A percentile compares a stretch with the other conserved stretches of the same genome.
These are phyloP conservation scores for Jamesozyma lodderae DNA, from an alignment of 805 yeast genomes.

Conservation along the genomic window DNA sequence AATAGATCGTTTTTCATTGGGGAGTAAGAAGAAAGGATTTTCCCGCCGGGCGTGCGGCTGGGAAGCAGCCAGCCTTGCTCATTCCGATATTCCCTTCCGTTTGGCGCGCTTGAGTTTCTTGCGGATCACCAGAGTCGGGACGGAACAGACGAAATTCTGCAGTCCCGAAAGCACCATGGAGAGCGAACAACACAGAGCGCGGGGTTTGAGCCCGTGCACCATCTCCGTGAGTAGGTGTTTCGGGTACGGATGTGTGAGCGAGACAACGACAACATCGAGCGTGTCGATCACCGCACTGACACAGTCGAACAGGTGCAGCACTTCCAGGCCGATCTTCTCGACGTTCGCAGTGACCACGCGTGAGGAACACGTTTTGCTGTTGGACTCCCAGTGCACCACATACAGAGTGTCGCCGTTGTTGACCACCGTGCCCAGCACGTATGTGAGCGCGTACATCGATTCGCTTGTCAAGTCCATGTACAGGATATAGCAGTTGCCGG, in stretches of 20 bases:
- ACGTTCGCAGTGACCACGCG: constrained; percentile 11
- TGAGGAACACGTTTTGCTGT: constrained; percentile 3
- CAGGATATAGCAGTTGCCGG: constrained; percentile 38
- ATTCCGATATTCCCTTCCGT: constrained; percentile 22
- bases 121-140: constrained; percentile 28
- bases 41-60: no score
- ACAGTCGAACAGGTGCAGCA: constrained; percentile 25
- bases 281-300: constrained; percentile 19
- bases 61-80: no score
- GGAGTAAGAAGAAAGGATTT: no score
- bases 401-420: constrained; percentile 77
- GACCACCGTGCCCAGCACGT: constrained; percentile 79
- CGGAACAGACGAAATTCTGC: constrained; percentile 28
- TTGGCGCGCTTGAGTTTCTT: constrained; percentile 26
- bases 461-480: constrained; percentile 81
- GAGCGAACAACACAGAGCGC: constrained; percentile 23
- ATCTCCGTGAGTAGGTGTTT: constrained; percentile 33
- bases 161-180: constrained; percentile 20
- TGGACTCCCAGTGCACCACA: constrained; percentile 38
- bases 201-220: constrained; percentile 30
- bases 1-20: no score
- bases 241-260: constrained; percentile 33
- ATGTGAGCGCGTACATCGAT: constrained; percentile 73
- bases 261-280: constrained; percentile 27
- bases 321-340: constrained; percentile 11